A percentile compares a stretch with the other conserved stretches of the same genome.
Evolutionary conservation across 2,329 filamentous ascomycete genomes (phyloP).

Genomic region (Chrysoporthe puriensis): DNA sequence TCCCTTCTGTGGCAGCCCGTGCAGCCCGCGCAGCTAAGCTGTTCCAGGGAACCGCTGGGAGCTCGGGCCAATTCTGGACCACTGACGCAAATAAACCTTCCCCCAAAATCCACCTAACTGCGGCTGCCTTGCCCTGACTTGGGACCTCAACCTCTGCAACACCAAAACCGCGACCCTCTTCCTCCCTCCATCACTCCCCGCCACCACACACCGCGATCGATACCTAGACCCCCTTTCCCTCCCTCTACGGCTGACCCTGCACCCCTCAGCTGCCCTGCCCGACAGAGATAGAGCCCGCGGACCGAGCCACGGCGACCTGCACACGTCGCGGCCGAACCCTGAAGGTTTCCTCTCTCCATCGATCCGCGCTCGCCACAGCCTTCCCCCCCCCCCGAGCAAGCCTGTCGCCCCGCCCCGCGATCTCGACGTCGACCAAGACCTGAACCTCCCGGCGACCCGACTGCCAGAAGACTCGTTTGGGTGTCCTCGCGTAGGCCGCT

Average conservation of each 20-base stretch:
- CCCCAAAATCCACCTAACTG: conserved; percentile 7
- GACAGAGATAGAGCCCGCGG: not conserved
- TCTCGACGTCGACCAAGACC: not conserved
- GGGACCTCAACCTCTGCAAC: conserved; percentile 10
- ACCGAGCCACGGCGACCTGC: conserved; percentile 28
- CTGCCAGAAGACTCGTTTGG: not conserved
- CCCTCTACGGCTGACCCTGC: conserved; percentile 11
- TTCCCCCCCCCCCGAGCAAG: not conserved
- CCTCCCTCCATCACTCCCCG: conserved; percentile 6
- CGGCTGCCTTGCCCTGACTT: conserved; percentile 11
- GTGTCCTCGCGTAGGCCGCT: conserved; percentile 35
- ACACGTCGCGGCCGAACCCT: conserved; percentile 25
- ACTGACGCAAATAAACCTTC: conserved; percentile 15
- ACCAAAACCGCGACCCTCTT: not conserved
- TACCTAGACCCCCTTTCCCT: not conserved
- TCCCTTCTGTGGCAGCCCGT: not conserved
- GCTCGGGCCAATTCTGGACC: conserved; percentile 11
- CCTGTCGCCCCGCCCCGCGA: conserved; percentile 1
- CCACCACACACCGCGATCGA: not conserved
- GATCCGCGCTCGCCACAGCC: conserved; percentile 19
- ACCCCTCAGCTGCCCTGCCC: conserved; percentile 7
- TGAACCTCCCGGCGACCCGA: not conserved
- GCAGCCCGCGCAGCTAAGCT: not conserved
- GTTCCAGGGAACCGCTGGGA: not conserved
- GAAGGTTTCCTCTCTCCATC: conserved; percentile 18